Base-by-base conservation (phyloP, 768 basidiomycete genomes). In the Terana coerulea region DNA sequence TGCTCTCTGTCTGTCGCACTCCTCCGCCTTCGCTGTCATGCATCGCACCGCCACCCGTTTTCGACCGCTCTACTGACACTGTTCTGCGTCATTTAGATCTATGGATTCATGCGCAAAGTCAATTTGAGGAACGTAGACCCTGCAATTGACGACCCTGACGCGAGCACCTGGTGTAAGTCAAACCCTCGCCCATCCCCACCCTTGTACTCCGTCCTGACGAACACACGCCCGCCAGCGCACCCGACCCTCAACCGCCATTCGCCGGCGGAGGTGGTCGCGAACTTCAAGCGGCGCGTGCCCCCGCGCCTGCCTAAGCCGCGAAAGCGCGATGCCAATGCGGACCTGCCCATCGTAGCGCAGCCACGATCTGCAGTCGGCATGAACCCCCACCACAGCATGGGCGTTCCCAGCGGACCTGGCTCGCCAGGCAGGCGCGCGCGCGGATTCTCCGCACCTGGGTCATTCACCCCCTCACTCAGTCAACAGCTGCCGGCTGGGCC, bases 61-160 rank as follows among this genome's bases (percentile, higher is more conserved):
- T 9, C 17, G 21, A 43, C 49, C 8, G 47, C 22, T 35, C 31
- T 47, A 22, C 39, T 31, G 9, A 29, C 51, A 9, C 29, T 22
- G 3, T 47, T n/a, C 39, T 29, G 21, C 47, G 19, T 29, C 29
- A 22, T 49, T n/a, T 60, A 95, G 93, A 97, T 97, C 72, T 97
- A 97, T 75, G 94, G 93, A 59, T 97, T 94, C 77, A 95, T 95
- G 91, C 91, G 93, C 72, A 95, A 95, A 71, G 90, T 95, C 67
- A 95, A 94, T 75, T 78, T 95, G 61, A 87, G 91, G 67, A 93
- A 95, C 72, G 88, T 94, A 68, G 92, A 95, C 75, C 89, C 90
- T 56, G 91, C 89, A 56, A 94, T 94, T 60, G 88, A 91, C 72
- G 93, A 95, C 72, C 92, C 92, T 56, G 93, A 97, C 73, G 93